Evolutionary conservation across 2,329 filamentous ascomycete genomes (phyloP), one percentile per base, ranked within the genome.

Genomic region (Pseudogymnoascus sp.): DNA sequence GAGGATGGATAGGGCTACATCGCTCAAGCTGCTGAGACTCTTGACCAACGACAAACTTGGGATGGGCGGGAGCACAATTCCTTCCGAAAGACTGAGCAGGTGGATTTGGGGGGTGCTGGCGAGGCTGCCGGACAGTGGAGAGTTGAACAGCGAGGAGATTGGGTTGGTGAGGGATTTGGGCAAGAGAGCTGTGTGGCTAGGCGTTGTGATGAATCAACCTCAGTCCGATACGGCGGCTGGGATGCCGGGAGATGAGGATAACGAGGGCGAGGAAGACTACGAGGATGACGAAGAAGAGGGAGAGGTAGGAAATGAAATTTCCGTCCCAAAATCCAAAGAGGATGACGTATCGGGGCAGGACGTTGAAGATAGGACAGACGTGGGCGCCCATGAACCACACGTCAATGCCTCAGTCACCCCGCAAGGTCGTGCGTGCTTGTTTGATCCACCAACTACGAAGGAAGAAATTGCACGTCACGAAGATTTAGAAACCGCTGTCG

Each of bases 81-180:
- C 38, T 11, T n/a, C 59, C 6, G 38, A 41, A n/a, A 63, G 61
- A 26, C 86, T 90, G 4, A 92, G 91, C 65, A 82, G 86, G 14
- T 98, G 93, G 93, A 79, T 90, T 3, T 97, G 92, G 93, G 87
- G 89, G 0, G 75, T 96, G 63, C 78, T 97, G 50, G 91, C 89
- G 2, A 83, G 86, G 63, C 81, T 93, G 64, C 87, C 89, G 0
- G 89, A 90, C 37, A 78, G 85, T 8, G 91, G 91, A 1, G 86
- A 90, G 73, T 78, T 97, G 73, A 84, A 85, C 65, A 89, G 90
- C 66, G 83, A 86, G 46, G 89, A 95, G 70, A 84, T 96, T 33
- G 88, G 86, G 4, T 85, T 86, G 70, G 78, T 97, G 28, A 82
- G 93, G 60, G 90, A 95, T 64, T 74, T 98, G 35, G 92, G 89